A percentile compares a stretch with the other conserved stretches of the same genome.
Conservation (phyloP, 2,329 filamentous ascomycete genomes). For the Apiospora arundinis region DNA sequence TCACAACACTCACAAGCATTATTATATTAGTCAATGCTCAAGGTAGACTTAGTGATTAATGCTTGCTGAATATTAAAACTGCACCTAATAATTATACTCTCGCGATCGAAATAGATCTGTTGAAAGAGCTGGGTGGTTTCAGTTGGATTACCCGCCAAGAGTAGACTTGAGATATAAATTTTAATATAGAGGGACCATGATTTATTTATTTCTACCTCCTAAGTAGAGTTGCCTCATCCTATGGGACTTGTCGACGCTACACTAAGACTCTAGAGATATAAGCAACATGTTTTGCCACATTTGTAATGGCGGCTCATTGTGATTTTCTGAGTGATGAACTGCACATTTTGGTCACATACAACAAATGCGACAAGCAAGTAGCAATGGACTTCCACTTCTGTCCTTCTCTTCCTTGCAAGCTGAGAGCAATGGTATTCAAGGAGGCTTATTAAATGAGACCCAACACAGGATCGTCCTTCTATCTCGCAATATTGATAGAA, state of each 20-base stretch:
- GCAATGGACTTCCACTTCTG: background rate
- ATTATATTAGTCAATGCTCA: background rate
- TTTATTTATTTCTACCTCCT: no score
- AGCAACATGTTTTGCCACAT: background rate
- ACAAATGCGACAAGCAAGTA: background rate
- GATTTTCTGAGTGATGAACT: no score
- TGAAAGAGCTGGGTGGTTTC: no score
- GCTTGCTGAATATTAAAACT: background rate
- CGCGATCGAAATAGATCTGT: no score
- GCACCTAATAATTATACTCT: background rate
- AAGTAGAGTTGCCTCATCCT: no score
- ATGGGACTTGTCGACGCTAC: no score
- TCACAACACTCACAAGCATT: background rate
- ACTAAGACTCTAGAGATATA: background rate
- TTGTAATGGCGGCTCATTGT: background rate
- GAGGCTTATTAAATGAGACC: background rate
- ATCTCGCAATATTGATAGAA: background rate
- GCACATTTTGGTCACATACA: background rate
- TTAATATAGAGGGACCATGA: no score
- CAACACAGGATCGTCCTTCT: background rate
- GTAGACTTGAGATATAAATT: no score
- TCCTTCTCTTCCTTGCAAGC: background rate
- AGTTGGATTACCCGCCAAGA: no score
- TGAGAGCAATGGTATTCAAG: background rate
- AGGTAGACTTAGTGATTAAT: background rate